A percentile compares a stretch with the other conserved stretches of the same genome.
phyloP scores from a whole-genome alignment of 2,329 filamentous ascomycete species.

The Claviceps paspali region DNA sequence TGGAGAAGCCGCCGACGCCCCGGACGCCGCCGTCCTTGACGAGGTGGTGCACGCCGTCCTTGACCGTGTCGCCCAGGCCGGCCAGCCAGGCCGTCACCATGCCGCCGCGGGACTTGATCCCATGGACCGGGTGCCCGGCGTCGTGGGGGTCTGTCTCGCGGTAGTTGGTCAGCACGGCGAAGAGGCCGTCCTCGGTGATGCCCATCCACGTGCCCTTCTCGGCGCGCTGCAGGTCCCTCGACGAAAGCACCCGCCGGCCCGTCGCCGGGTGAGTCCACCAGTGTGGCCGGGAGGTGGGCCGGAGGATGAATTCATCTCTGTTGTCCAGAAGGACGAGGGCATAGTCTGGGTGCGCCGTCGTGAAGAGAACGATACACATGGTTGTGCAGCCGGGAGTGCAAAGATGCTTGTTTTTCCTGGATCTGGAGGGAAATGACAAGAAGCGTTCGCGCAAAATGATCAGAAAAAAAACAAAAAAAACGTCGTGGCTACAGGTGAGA shows the following conservation, averaged over 20 bases:
- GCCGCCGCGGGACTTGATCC: slow-evolving; percentile 41
- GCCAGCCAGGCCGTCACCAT: slow-evolving; percentile 50
- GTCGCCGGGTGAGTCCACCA: slow-evolving; percentile 41
- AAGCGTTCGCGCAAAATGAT: too few relatives aligned
- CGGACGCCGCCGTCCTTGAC: slow-evolving; percentile 37
- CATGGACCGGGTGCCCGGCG: slow-evolving; percentile 35
- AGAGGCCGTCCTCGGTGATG: slow-evolving; percentile 40
- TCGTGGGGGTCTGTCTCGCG: slow-evolving; percentile 38
- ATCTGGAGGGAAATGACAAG: too few relatives aligned
- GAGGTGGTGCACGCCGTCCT: slow-evolving; percentile 35
- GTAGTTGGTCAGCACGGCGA: slow-evolving; percentile 54
- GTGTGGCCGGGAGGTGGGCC: slow-evolving; percentile 47
- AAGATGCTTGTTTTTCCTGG: too few relatives aligned
- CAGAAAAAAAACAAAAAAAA: too few relatives aligned
- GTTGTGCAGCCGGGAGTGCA: too few relatives aligned
- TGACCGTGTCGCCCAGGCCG: slow-evolving; percentile 28
- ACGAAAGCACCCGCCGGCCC: slow-evolving; percentile 35
- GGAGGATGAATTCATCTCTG: slow-evolving; percentile 56
- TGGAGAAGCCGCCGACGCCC: slow-evolving; percentile 50
- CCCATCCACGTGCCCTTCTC: slow-evolving; percentile 54
- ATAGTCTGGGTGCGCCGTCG: slow-evolving; percentile 62
- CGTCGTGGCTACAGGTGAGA: too few relatives aligned
- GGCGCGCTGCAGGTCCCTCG: slow-evolving; percentile 44
- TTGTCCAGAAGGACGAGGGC: slow-evolving; percentile 64
- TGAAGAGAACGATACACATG: slow-evolving; percentile 69